Conservation (phyloP, 139 green algal species). For the Micractinium conductrix region DNA sequence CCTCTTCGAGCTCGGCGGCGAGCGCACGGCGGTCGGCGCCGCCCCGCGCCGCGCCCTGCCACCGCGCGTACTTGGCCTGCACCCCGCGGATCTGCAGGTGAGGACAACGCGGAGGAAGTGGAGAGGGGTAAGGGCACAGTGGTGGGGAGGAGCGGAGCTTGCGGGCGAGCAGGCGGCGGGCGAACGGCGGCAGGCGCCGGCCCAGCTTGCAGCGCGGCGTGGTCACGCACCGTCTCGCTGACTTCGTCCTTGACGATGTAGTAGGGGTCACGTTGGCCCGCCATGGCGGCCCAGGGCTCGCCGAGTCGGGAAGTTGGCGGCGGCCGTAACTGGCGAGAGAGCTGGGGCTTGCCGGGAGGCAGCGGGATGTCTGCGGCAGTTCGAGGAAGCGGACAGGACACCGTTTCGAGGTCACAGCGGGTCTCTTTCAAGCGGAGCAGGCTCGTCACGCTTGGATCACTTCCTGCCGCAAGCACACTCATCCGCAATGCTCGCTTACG, state of each 20-base stretch:
- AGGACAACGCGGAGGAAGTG: background rate
- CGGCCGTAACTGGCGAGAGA: too few relatives aligned
- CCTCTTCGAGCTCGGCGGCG: slow-evolving; percentile 47
- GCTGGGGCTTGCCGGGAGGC: too few relatives aligned
- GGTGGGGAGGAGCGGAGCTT: background rate
- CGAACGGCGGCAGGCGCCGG: background rate
- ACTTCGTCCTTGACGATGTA: slow-evolving; percentile 50
- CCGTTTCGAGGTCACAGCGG: too few relatives aligned
- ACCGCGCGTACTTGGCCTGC: slow-evolving; percentile 35
- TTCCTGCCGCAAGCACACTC: too few relatives aligned
- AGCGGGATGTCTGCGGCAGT: too few relatives aligned
- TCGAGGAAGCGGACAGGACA: too few relatives aligned
- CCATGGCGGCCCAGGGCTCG: background rate
- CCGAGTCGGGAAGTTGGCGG: too few relatives aligned
- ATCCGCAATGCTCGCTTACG: too few relatives aligned
- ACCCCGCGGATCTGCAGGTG: slow-evolving; percentile 27
- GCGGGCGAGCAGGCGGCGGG: background rate
- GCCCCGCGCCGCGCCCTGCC: slow-evolving; percentile 32
- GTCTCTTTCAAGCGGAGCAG: too few relatives aligned
- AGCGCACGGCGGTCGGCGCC: slow-evolving; percentile 34
- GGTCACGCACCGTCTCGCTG: slow-evolving; percentile 36
- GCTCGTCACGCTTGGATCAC: too few relatives aligned
- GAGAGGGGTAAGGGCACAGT: background rate
- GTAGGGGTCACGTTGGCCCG: slow-evolving; percentile 38
- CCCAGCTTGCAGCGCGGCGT: background rate